Evolutionary conservation across 176 grass and related monocot genomes (phyloP).

Genomic region (Paspalum vaginatum): DNA sequence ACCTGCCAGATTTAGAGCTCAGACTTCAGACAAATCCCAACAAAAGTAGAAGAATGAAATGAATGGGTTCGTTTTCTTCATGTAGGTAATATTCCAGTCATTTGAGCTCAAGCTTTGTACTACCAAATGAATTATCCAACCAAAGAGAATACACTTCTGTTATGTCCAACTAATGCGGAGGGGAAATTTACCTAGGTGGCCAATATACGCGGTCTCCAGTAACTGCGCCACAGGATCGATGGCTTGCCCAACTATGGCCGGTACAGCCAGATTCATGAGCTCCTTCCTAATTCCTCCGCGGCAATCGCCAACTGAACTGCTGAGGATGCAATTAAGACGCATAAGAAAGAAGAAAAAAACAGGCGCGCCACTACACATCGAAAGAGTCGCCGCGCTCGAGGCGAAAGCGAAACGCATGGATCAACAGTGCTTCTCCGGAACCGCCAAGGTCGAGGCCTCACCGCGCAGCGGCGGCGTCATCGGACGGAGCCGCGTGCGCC

Average conservation of each 20-base stretch:
- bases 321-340: constrained; percentile 11
- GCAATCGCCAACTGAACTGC: constrained; percentile 49
- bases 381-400: neutral
- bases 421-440: neutral
- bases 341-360: neutral
- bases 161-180: neutral
- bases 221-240: constrained; percentile 66
- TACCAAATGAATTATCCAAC: neutral
- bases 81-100: neutral
- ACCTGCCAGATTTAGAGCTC: constrained; percentile 40
- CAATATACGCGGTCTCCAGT: constrained; percentile 76
- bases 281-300: constrained; percentile 54
- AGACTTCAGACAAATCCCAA: constrained; percentile 9
- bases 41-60: neutral
- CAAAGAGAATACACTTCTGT: neutral
- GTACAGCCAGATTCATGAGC: constrained; percentile 56
- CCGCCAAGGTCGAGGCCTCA: neutral
- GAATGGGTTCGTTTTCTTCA: neutral
- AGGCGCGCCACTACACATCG: neutral
- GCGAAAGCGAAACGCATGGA: neutral
- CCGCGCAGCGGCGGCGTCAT: constrained; percentile 8
- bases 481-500: neutral
- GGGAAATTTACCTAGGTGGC: constrained; percentile 62
- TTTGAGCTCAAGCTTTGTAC: neutral
- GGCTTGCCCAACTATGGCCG: constrained; percentile 69